Evolutionary conservation across 2,329 filamentous ascomycete genomes (phyloP).

Genomic region (Aspergillus fumigatiaffinis): DNA sequence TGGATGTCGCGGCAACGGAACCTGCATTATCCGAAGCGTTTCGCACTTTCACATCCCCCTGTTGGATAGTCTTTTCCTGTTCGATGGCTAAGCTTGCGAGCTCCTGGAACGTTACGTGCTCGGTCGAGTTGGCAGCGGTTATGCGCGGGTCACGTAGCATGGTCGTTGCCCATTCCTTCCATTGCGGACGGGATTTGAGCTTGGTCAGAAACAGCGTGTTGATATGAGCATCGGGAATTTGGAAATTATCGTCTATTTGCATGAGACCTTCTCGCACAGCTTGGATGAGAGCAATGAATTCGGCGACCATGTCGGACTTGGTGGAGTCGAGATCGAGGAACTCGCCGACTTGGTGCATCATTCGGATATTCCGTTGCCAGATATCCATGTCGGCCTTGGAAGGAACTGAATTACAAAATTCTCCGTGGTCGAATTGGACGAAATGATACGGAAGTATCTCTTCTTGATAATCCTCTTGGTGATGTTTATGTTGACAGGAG

Average conservation of each 20-base stretch:
- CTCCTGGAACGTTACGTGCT: conserved; percentile 21
- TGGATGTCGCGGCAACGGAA: neutral
- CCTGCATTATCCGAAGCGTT: neutral
- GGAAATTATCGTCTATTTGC: conserved; percentile 22
- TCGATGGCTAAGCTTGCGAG: conserved; percentile 19
- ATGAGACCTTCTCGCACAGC: conserved; percentile 25
- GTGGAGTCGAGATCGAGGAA: conserved; percentile 24
- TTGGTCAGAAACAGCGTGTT: conserved; percentile 25
- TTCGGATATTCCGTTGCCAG: conserved; percentile 23
- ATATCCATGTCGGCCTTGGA: neutral
- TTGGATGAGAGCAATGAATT: conserved; percentile 25
- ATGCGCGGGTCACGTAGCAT: conserved; percentile 24
- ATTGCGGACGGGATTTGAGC: conserved; percentile 21
- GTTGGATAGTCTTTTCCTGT: conserved; percentile 15
- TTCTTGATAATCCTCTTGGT: neutral
- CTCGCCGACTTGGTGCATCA: conserved; percentile 26
- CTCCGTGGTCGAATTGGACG: neutral
- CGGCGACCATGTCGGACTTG: conserved; percentile 21
- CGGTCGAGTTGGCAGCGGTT: conserved; percentile 12
- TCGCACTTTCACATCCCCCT: neutral
- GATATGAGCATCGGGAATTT: conserved; percentile 22
- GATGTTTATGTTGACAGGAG: neutral
- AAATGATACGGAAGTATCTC: neutral
- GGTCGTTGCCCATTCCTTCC: conserved; percentile 21
- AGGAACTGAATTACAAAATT: neutral